Evolutionary conservation across 2,329 filamentous ascomycete genomes (phyloP).

Genomic region (Colletotrichum brevisporum): DNA sequence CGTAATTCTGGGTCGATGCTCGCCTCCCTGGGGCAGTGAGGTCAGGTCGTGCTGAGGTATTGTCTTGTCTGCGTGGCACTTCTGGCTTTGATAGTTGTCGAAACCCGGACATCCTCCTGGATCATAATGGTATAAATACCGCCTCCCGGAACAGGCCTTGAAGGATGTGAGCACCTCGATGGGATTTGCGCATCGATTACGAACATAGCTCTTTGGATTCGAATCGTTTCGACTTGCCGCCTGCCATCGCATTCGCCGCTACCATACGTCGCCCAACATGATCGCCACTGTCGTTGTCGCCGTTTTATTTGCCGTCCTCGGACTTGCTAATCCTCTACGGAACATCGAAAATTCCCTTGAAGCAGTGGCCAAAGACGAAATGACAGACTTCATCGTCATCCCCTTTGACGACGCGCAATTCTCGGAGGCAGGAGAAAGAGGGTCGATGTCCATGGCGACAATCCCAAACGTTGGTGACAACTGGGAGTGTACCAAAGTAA

Average conservation of each 20-base stretch:
- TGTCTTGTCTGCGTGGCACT: too few species aligned
- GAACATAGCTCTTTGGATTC: not conserved
- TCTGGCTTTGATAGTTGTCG: too few species aligned
- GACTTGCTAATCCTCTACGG: constrained; percentile 5
- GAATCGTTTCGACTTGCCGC: too few species aligned
- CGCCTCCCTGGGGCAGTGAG: too few species aligned
- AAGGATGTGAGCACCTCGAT: not conserved
- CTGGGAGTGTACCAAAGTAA: constrained; percentile 21
- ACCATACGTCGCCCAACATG: not conserved
- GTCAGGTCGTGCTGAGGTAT: too few species aligned
- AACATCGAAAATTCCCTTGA: not conserved
- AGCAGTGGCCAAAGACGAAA: not conserved
- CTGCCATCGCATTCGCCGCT: not conserved
- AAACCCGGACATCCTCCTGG: too few species aligned
- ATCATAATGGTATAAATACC: too few species aligned
- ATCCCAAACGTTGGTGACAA: constrained; percentile 20
- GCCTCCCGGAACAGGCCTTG: too few species aligned
- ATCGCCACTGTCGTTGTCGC: constrained; percentile 6
- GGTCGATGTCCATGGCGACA: not conserved
- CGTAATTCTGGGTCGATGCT: too few species aligned
- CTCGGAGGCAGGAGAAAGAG: not conserved
- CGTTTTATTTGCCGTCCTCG: constrained; percentile 8
- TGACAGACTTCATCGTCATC: not conserved
- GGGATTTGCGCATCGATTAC: not conserved
- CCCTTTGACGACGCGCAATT: not conserved